Base-by-base conservation (phyloP, 2,329 filamentous ascomycete genomes). In the Aureobasidium sp. region DNA sequence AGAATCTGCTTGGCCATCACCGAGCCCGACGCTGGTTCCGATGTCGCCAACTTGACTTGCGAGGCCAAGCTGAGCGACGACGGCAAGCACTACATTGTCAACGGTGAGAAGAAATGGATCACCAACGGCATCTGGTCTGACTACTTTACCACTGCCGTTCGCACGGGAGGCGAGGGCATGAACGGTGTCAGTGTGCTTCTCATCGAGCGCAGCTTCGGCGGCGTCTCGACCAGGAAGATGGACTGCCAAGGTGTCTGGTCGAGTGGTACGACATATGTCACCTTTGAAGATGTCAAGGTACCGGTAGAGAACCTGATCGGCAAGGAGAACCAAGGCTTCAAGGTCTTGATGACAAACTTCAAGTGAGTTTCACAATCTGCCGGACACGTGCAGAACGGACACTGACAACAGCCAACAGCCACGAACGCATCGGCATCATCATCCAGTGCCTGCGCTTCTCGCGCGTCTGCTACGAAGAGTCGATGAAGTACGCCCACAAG, bases 71-170 rank as follows among this genome's bases (percentile, higher is more conserved):
- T 97, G 61, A 89, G 84, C 64, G 89, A 94, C 68, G 94, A 99
- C 69, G 94, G 94, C 70, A 97, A 97, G 81, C 90, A 97, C 78
- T 99, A 95, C 77, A 97, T 97, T 67, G 94, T 99, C 76, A 99
- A 97, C 71, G 94, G 94, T 60, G 93, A 96, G 84, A 97, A 99
- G 88, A 99, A 99, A 79, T 97, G 94, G 93, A 97, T 97, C 75
- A 97, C 93, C 69, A 99, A 99, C 77, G 94, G 94, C 70, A 64
- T 65, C 61, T 96, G 91, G 90, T 84, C 81, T 64, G 94, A 99
- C 75, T 99, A 97, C 79, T 97, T 97, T 80, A 97, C 94, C 60
- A 95, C 90, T 15, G 94, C 93, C 27, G 94, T 99, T 40, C 87
- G 94, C 63, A 99, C 94, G 7, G 91, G 88, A 65, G 87, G 85